Evolutionary conservation across 345 rosid genomes (phyloP).

Genomic region (Hibiscus mutabilis): DNA sequence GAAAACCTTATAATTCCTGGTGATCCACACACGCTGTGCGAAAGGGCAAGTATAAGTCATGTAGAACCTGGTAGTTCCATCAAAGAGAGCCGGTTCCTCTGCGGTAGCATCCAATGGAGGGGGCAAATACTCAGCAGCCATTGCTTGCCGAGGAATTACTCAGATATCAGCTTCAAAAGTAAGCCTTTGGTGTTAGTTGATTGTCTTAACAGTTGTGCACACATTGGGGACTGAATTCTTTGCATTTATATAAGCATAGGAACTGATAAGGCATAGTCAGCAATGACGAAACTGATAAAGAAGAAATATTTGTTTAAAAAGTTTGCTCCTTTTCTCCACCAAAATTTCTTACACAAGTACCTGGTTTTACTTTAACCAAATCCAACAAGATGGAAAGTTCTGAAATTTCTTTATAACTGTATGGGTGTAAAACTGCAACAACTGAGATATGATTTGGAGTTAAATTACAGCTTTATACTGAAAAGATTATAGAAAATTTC

Average conservation of each 20-base stretch:
- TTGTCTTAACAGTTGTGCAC: too few species aligned
- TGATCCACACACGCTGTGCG: conserved; percentile 93
- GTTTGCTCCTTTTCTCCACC: too few species aligned
- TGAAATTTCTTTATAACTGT: not conserved
- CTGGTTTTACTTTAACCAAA: not conserved
- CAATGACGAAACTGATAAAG: conserved; percentile 4
- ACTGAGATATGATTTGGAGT: too few species aligned
- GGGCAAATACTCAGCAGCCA: conserved; percentile 21
- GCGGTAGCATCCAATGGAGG: conserved; percentile 44
- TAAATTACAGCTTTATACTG: too few species aligned
- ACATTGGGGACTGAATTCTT: not conserved
- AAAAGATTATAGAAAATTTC: too few species aligned
- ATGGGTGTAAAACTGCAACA: too few species aligned
- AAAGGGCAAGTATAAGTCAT: conserved; percentile 54
- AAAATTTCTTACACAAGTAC: not conserved
- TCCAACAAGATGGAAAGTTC: not conserved
- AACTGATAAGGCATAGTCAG: not conserved
- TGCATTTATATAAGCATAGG: not conserved
- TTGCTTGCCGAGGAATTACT: too few species aligned
- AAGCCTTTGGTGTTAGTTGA: too few species aligned
- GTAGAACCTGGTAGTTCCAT: conserved; percentile 78
- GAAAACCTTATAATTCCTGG: conserved; percentile 71
- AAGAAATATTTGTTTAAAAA: too few species aligned
- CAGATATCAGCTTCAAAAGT: too few species aligned
- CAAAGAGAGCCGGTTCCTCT: conserved; percentile 62